Evolutionary conservation across 306 rosid genomes (phyloP), one percentile per base, ranked within the genome.

Genomic region (Cicer chorassanicum): DNA sequence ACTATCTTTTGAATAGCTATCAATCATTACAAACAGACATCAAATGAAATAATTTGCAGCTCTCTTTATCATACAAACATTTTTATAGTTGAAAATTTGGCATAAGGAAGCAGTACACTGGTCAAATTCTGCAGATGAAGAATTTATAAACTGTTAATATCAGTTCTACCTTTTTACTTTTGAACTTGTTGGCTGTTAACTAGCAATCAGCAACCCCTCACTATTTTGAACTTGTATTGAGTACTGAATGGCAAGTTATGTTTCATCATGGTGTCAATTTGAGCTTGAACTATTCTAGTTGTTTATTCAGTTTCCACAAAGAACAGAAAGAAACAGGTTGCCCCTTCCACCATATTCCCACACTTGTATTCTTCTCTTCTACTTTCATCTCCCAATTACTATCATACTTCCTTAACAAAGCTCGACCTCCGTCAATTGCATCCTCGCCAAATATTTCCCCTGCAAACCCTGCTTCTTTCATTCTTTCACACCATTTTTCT

Each of bases 401-500:
- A 40, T 93, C 98, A 65, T 93, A 91, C 80, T 90, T 93, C 83
- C 97, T 89, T 79, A 93, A 60, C 80, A 90, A 84, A 70, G 94
- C 96, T 84, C 92, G 59, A 66, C 81, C 96, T 13, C 91, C 94
- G 53, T 93, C 97, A 8, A 88, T 81, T 48, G 87, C 85, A 48
- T 91, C 97, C 72, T 88, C 98, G 4, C 85, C 91, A 6, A 87
- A 82, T 2, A 54, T 11, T 77, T 84, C 89, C 34, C 82, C 87
- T 1, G 43, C 87, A 36, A 93, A 93, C 76, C 96, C 94, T 0
- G 73, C 86, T 19, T 75, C 86, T 60, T 76, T 87, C 97, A 93
- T 91, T 80, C 94, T 88, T 53, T 89, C 92, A 59, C 88, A 84
- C 97, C 98, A 93, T 60, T 88, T 88, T 59, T 87, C 97, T 76